Base-by-base conservation (phyloP, 2,329 filamentous ascomycete genomes). In the Fusarium longipes region DNA sequence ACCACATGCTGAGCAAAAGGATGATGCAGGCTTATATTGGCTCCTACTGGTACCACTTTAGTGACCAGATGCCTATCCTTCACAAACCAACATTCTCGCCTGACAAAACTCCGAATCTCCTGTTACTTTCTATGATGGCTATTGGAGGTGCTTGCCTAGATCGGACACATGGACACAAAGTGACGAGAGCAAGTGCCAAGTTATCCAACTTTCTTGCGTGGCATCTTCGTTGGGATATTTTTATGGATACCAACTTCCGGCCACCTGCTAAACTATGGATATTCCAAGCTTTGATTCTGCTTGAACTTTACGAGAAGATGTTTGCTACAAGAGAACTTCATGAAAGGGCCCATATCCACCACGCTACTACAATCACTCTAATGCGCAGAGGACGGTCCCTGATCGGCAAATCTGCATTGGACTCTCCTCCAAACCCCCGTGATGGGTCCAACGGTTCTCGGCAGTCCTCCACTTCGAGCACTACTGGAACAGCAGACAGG, bases 251-350 rank as follows among this genome's bases (percentile, higher is more conserved):
- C 15, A 93, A 94, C 78, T 97, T 96, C 79, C 86, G 93, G 18
- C 94, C 96, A 2, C 95, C 96, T 0, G 95, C 95, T 10, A 97
- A 97, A 78, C 81, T 99, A 9, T 99, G 95, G 95, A 88, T 97
- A 1, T 98, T 98, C 80, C 96, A 98, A 77, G 90, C 95, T 2
- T 81, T 98, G 50, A 83, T 98, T 6, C 84, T 98, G 7, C 84
- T 98, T 14, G 96, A 99, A 77, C 82, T 97, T 1, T 98, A 97
- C 73, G 96, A 99, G 81, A 99, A 99, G 83, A 96, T 97, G 91
- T 98, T 95, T 77, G 96, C 93, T 36, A 97, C 95, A 1, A 87
- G 94, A 67, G 90, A 93, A 59, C 82, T 98, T 30, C 96, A 99
- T 77, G 96, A 99, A 79, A 87, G 96, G 68, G 95, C 95, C 2